Base-by-base conservation (phyloP, 2,329 filamentous ascomycete genomes). In the Hypocrella siamensis region DNA sequence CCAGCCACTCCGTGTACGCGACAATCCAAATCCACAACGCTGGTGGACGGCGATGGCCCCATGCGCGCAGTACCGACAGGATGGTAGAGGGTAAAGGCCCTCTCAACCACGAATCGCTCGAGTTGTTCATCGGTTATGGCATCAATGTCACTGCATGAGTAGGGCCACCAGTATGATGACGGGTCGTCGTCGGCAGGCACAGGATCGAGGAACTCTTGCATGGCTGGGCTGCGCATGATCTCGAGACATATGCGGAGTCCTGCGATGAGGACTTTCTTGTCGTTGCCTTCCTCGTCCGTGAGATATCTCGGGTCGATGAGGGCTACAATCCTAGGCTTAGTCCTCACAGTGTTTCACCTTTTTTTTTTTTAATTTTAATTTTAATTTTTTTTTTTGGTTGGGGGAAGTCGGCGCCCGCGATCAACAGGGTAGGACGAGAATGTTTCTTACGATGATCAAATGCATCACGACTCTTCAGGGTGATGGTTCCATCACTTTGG, bases 1-100 rank as follows among this genome's bases (percentile, higher is more conserved):
- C 61, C 58, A 3, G 54, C 47, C 2, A 70, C 61, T 4, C 67
- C 67, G 19, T 63, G 52, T 4, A 75, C 69, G 18, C 58, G 54
- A 45, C 73, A 70, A 31, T 62, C 51, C 0, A 54, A 52, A 43
- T 75, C 65, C 32, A 75, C 40, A 17, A 40, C 40, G 33, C 38
- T 40, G 28, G 19, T 30, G 4, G 30, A 34, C 4, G 36, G 14
- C 10, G 24, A 27, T 7, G 36, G 34, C n/a, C 40, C 40, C 40
- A 42, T 42, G 19, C 40, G 36, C 5, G 40, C 40, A 8, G 36
- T 39, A 28, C 40, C 40, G 2, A 42, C 36, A 2, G 40, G 40
- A 30, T 42, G 40, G 28, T 40, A 41, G 19, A 42, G 28, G 26
- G 39, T 42, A 11, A 39, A 41, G 9, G 40, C 37, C 22, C 24